Conservation (phyloP, 768 basidiomycete genomes). For the Tricholoma furcatifolium region DNA sequence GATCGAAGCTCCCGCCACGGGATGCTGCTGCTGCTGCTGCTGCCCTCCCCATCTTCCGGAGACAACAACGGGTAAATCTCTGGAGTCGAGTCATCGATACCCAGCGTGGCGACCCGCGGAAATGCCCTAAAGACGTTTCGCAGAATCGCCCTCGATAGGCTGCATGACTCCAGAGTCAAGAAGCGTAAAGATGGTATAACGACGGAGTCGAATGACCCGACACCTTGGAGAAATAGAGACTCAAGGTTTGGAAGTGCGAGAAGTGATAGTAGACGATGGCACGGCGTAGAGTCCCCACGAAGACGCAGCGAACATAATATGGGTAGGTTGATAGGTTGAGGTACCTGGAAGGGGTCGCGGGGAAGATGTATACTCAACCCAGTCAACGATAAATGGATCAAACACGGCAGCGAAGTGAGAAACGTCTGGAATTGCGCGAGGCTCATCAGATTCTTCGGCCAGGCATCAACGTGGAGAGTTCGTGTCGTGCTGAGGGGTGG, state of each 20-base stretch:
- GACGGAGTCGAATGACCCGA: constrained; percentile 33
- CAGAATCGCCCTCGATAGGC: constrained; percentile 30
- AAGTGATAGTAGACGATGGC: constrained; percentile 34
- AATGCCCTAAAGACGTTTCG: constrained; percentile 32
- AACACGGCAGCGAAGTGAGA: constrained; percentile 30
- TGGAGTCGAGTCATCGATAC: constrained; percentile 32
- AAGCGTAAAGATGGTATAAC: constrained; percentile 31
- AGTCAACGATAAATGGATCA: constrained; percentile 42
- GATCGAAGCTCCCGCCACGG: constrained; percentile 36
- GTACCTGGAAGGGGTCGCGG: constrained; percentile 27
- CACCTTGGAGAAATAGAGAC: constrained; percentile 30
- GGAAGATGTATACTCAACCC: constrained; percentile 35
- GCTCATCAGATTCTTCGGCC: constrained; percentile 32
- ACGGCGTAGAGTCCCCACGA: constrained; percentile 31
- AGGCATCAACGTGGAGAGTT: constrained; percentile 45
- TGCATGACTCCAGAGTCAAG: constrained; percentile 33
- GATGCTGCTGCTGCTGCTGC: background rate
- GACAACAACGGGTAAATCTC: constrained; percentile 29
- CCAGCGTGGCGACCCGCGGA: constrained; percentile 31
- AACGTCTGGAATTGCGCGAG: constrained; percentile 34
- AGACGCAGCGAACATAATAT: constrained; percentile 40
- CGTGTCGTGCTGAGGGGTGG: constrained; percentile 35
- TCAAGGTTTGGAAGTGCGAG: constrained; percentile 36
- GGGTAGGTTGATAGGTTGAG: constrained; percentile 30
- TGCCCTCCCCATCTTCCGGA: constrained; percentile 6